Evolutionary conservation across 345 rosid genomes (phyloP).

Genomic region (Odontarrhena argentea): DNA sequence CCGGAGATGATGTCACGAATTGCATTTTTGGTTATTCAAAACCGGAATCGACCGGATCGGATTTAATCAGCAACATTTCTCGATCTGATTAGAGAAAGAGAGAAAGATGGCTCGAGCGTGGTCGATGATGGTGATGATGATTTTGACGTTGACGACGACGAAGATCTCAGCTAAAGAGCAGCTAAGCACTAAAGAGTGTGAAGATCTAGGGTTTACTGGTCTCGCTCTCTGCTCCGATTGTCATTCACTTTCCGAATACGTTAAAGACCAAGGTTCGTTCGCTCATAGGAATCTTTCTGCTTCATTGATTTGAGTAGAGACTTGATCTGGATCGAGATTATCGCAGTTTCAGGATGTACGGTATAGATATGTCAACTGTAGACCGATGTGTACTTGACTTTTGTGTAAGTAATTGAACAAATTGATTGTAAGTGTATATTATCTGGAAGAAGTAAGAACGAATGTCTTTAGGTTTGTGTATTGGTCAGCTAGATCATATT

Average conservation of each 20-base stretch:
- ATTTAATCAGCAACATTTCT: not conserved
- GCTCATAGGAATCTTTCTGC: not conserved
- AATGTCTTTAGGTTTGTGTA: not conserved
- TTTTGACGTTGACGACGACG: constrained; percentile 8
- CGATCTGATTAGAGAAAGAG: constrained; percentile 24
- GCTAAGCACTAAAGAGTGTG: constrained; percentile 71
- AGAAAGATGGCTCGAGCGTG: constrained; percentile 32
- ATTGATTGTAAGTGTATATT: not conserved
- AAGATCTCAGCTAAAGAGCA: constrained; percentile 53
- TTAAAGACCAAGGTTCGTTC: constrained; percentile 77
- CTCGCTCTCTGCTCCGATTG: constrained; percentile 98
- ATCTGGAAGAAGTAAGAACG: not conserved
- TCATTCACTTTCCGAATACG: constrained; percentile 77
- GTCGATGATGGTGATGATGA: constrained; percentile 28
- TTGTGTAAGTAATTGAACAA: not conserved
- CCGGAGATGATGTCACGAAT: constrained; percentile 19
- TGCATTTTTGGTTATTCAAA: not conserved
- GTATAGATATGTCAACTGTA: not conserved
- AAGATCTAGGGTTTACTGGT: constrained; percentile 90
- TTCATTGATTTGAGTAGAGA: not conserved
- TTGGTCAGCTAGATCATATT: not conserved
- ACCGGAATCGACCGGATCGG: constrained; percentile 30
- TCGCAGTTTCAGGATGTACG: not conserved
- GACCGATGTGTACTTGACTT: not conserved
- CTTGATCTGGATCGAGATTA: not conserved